These are phyloP conservation scores for Acacia concinna DNA, from an alignment of 331 rosid species.

Conservation along the genomic window DNA sequence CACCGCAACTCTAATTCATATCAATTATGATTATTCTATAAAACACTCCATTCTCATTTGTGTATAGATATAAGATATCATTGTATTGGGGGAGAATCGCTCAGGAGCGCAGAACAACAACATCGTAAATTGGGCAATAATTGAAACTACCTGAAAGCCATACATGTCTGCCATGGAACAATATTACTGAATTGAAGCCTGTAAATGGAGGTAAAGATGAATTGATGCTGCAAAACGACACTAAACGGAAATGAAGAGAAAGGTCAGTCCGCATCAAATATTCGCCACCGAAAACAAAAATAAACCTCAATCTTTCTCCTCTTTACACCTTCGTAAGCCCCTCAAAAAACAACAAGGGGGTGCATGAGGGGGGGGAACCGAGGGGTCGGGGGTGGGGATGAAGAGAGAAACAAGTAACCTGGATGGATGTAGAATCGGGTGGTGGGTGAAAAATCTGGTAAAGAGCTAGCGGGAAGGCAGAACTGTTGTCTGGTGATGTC, in stretches of 20 bases:
- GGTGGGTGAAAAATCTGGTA: neutral
- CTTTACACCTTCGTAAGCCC: neutral
- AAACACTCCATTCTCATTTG: neutral
- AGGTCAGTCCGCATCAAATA: neutral
- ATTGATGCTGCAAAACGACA: neutral
- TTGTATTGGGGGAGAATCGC: too few relatives aligned
- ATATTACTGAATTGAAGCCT: neutral
- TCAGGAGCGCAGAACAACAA: neutral
- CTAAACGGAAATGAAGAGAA: neutral
- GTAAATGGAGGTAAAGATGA: neutral
- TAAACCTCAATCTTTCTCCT: neutral
- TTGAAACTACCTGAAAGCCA: constrained; percentile 19
- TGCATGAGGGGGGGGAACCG: neutral
- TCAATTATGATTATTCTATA: too few relatives aligned
- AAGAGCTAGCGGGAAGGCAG: neutral
- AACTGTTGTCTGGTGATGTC: neutral
- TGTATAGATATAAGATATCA: too few relatives aligned
- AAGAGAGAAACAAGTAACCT: neutral
- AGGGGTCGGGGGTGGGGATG: neutral
- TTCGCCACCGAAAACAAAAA: neutral
- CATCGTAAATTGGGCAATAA: neutral
- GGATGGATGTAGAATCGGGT: neutral
- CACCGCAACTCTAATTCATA: neutral
- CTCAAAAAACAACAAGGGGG: neutral
- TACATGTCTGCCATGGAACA: neutral